These are phyloP conservation scores for Ophiocytium majus DNA, from an alignment of 352 stramenopile genomes.

Conservation along the genomic window DNA sequence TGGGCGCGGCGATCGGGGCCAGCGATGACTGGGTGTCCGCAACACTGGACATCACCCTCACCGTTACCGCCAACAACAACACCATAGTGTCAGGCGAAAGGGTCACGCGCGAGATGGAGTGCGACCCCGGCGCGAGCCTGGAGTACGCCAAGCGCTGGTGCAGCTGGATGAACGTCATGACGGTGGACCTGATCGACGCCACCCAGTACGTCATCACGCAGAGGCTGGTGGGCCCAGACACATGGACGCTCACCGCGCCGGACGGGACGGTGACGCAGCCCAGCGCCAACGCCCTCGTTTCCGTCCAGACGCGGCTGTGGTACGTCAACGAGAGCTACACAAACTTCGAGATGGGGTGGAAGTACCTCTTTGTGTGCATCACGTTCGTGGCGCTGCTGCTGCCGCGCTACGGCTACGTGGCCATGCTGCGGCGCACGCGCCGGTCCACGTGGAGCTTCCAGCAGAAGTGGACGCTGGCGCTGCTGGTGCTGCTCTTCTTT, in stretches of 20 bases:
- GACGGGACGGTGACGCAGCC: not conserved
- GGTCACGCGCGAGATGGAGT: not conserved
- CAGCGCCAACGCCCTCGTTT: not conserved
- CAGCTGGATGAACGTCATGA: not conserved
- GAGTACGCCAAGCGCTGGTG: conserved; percentile 15
- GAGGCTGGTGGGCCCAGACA: not conserved
- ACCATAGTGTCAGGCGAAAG: not conserved
- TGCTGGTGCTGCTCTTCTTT: conserved; percentile 45
- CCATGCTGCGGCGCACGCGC: not conserved
- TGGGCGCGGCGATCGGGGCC: not conserved
- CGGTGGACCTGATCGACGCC: not conserved
- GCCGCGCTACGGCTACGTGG: conserved; percentile 29
- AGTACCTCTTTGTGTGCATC: conserved; percentile 28
- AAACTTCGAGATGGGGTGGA: conserved; percentile 40
- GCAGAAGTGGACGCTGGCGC: conserved; percentile 42
- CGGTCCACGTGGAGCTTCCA: conserved; percentile 32
- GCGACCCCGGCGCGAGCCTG: not conserved
- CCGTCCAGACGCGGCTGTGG: not conserved
- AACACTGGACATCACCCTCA: not conserved
- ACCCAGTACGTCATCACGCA: not conserved
- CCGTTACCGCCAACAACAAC: not conserved
- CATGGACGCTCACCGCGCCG: not conserved
- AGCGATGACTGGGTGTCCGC: not conserved
- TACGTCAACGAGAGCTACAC: conserved; percentile 27
- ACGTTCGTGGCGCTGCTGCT: conserved; percentile 32